Conservation (phyloP, 2,329 filamentous ascomycete species). For the Reticulascus tulasneorum region DNA sequence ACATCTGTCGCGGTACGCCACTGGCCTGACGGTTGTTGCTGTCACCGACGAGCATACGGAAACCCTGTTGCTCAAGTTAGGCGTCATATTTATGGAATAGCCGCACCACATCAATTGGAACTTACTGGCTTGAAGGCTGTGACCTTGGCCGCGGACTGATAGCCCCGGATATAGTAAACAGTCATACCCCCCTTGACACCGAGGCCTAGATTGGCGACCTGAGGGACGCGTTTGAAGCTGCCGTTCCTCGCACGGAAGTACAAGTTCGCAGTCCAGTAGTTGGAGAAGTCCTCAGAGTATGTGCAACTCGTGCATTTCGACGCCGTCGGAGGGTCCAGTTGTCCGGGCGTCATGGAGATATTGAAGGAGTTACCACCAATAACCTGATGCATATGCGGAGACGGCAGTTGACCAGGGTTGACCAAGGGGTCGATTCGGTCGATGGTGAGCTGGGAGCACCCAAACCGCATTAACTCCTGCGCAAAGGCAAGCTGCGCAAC, state of each 20-base stretch:
- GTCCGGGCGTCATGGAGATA: constrained; percentile 48
- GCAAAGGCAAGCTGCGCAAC: no score
- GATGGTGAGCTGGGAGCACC: constrained; percentile 1
- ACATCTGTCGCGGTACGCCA: no score
- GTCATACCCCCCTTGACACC: no score
- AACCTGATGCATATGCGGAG: constrained; percentile 56
- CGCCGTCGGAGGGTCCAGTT: constrained; percentile 40
- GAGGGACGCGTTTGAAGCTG: constrained; percentile 39
- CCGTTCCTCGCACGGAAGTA: constrained; percentile 48
- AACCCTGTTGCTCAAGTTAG: no score
- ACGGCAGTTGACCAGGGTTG: constrained; percentile 45
- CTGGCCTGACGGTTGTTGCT: constrained; percentile 37
- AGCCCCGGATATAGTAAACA: constrained; percentile 43
- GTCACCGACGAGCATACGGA: constrained; percentile 63
- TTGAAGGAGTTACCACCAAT: constrained; percentile 59
- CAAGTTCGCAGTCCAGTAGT: constrained; percentile 66
- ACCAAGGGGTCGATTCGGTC: constrained; percentile 57
- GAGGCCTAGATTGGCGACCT: no score
- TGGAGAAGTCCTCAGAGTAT: constrained; percentile 57
- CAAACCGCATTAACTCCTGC: neutral
- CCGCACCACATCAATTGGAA: no score
- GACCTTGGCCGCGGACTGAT: constrained; percentile 22
- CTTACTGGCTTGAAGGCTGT: constrained; percentile 32
- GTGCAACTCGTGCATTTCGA: constrained; percentile 62
- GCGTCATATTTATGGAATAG: constrained; percentile 57